Percentiles rank a stretch among this genome's conserved stretches.
Conservation (phyloP, 2,329 filamentous ascomycete species). For the Exophiala calicioides region DNA sequence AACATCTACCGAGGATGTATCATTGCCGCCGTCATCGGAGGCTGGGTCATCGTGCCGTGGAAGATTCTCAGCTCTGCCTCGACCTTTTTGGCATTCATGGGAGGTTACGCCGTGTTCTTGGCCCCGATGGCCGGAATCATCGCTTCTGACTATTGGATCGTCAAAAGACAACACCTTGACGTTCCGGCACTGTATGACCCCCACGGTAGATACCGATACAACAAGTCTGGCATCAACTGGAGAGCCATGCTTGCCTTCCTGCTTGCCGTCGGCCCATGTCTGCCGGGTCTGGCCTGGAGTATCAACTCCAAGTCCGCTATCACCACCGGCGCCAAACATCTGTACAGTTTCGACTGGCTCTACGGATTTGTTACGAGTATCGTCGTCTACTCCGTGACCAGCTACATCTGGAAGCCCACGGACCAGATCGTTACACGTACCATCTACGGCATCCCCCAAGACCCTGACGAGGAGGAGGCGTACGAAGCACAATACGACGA, state of each 20-base stretch:
- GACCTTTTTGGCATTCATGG: slow-evolving; percentile 43
- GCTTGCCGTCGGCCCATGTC: slow-evolving; percentile 32
- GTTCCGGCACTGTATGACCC: slow-evolving; percentile 28
- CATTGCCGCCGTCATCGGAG: slow-evolving; percentile 41
- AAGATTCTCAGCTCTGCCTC: slow-evolving; percentile 47
- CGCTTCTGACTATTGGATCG: slow-evolving; percentile 31
- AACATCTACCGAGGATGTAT: slow-evolving; percentile 52
- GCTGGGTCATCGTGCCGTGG: slow-evolving; percentile 50
- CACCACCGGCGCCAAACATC: slow-evolving; percentile 50
- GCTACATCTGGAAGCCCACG: slow-evolving; percentile 22
- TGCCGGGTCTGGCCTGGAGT: slow-evolving; percentile 60
- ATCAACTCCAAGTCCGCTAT: slow-evolving; percentile 39
- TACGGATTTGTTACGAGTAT: slow-evolving; percentile 61
- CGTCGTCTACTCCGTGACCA: slow-evolving; percentile 53
- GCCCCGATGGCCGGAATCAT: slow-evolving; percentile 33
- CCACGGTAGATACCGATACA: slow-evolving; percentile 30
- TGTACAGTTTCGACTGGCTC: slow-evolving; percentile 68
- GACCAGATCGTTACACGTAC: slow-evolving; percentile 19
- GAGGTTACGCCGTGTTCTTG: slow-evolving; percentile 36
- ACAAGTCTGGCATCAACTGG: slow-evolving; percentile 62
- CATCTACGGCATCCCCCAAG: slow-evolving; percentile 25
- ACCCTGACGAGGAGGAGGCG: slow-evolving; percentile 18
- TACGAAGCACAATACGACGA: slow-evolving; percentile 24
- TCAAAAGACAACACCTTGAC: slow-evolving; percentile 26
- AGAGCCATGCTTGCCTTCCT: slow-evolving; percentile 20